Base-by-base conservation (phyloP, 1,284 basidiomycete genomes). In the Pascua guehoae region DNA sequence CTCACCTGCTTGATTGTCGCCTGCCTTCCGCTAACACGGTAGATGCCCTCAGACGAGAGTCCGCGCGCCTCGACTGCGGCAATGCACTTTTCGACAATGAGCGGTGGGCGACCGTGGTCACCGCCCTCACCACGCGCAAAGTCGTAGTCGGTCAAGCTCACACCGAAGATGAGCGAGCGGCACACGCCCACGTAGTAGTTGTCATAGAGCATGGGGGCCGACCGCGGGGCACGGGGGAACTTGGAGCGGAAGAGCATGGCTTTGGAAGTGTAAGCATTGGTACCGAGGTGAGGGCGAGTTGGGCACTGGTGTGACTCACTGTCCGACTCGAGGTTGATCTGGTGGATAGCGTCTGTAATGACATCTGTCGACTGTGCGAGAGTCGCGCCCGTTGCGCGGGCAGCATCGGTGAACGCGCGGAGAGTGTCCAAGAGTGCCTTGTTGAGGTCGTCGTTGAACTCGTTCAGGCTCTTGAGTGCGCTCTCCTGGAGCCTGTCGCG, bases 131-230 rank as follows among this genome's bases (percentile, higher is more conserved):
- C 84, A 60, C 91, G 85, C 5, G 88, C 84, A 38, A 88, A 91
- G 12, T 93, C 90, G 72, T 98, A 98, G 73, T 98, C 94, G 52
- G 88, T 86, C 53, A 99, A 78, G 62, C 85, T 87, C 61, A 97
- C 87, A 24, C 95, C 95, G 72, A 98, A 98, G 48, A 98, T 88
- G 40, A 98, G 80, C 69, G 78, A 79, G 44, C 63, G 61, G 57
- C 92, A 98, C 70, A 88, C 86, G 18, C 95, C 96, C 43, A 96
- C 72, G 53, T 74, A 71, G 61, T 61, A 77, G 65, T 77, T 77
- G 38, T 75, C 65, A 58, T 77, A 77, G 7, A 71, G 66, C 10
- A 77, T 59, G 8, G 73, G 58, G 4, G 54, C 36, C 47, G 47
- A 53, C 16, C 49, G 51, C 12, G 41, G 41, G 11, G 53, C 41